Evolutionary conservation across 495 filamentous ascomycete species (phyloP).

Genomic region (Neurospora pannonica): DNA sequence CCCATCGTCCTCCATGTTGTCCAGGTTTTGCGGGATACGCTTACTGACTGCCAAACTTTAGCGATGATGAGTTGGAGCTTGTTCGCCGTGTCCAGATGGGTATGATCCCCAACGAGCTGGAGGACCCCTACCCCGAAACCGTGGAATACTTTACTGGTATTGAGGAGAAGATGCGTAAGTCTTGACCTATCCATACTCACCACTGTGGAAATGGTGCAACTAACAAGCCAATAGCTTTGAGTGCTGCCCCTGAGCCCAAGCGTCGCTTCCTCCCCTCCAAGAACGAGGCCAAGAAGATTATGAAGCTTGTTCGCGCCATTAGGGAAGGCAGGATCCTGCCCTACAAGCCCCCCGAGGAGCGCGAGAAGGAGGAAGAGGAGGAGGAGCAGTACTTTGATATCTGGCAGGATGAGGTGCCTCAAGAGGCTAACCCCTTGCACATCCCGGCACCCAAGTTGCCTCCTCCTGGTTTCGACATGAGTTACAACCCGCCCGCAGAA

Average conservation of each 20-base stretch:
- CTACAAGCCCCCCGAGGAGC: constrained; percentile 71
- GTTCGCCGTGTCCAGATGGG: constrained; percentile 85
- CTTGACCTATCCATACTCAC: neutral
- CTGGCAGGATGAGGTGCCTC: constrained; percentile 83
- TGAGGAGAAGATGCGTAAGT: constrained; percentile 71
- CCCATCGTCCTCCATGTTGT: neutral
- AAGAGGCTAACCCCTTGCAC: constrained; percentile 84
- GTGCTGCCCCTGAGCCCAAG: constrained; percentile 91
- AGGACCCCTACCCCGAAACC: constrained; percentile 85
- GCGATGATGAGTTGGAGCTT: constrained; percentile 79
- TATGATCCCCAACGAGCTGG: constrained; percentile 75
- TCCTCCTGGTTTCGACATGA: constrained; percentile 88
- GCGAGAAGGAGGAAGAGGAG: constrained; percentile 58
- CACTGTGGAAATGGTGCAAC: neutral
- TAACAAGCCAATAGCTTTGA: constrained; percentile 44
- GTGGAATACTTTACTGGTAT: constrained; percentile 89
- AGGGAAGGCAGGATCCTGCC: constrained; percentile 88
- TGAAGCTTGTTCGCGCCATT: constrained; percentile 97
- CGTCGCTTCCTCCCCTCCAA: constrained; percentile 95
- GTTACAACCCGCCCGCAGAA: constrained; percentile 92
- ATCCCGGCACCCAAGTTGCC: constrained; percentile 93
- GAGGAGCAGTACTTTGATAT: constrained; percentile 71
- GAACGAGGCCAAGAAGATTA: constrained; percentile 90
- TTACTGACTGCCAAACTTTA: constrained; percentile 17
- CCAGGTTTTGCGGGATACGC: neutral